phyloP scores from a whole-genome alignment of 495 filamentous ascomycete genomes.

The Penicillium coprophilum region DNA sequence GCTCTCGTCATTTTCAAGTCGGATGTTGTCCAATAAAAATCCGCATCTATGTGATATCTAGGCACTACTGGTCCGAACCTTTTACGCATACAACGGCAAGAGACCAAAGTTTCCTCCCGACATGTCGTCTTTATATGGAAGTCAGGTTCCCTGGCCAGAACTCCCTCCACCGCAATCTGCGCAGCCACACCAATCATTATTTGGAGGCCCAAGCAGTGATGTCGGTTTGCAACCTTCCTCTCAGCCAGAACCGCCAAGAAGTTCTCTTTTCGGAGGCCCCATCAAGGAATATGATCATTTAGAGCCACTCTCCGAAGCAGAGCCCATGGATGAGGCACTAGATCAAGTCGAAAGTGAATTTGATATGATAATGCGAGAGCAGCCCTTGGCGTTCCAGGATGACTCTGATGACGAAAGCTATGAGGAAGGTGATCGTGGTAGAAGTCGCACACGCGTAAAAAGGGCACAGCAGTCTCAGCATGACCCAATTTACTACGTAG shows the following conservation, averaged over 20 bases:
- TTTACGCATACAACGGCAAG: neutral
- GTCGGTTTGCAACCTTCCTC: conserved; percentile 27
- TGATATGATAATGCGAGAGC: conserved; percentile 28
- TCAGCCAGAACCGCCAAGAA: conserved; percentile 20
- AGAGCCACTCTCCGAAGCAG: conserved; percentile 12
- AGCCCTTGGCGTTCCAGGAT: conserved; percentile 18
- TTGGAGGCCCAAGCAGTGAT: conserved; percentile 43
- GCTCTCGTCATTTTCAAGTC: neutral
- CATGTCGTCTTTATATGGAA: conserved; percentile 39
- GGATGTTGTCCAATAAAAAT: neutral
- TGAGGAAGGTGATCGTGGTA: conserved; percentile 23
- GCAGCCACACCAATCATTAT: conserved; percentile 38
- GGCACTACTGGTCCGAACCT: neutral
- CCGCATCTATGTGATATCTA: conserved; percentile 6
- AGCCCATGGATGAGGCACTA: conserved; percentile 10
- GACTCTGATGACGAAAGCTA: conserved; percentile 31
- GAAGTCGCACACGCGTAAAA: conserved; percentile 3
- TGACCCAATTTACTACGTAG: conserved; percentile 14
- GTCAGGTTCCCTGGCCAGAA: conserved; percentile 21
- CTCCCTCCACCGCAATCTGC: conserved; percentile 37
- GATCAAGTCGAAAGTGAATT: conserved; percentile 21
- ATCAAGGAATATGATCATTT: conserved; percentile 27
- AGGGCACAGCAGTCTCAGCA: neutral
- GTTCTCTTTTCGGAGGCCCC: conserved; percentile 37
- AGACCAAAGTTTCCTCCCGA: conserved; percentile 17